These are phyloP conservation scores for Fistulinella prunicolor DNA, from an alignment of 768 basidiomycete species.

Conservation along the genomic window DNA sequence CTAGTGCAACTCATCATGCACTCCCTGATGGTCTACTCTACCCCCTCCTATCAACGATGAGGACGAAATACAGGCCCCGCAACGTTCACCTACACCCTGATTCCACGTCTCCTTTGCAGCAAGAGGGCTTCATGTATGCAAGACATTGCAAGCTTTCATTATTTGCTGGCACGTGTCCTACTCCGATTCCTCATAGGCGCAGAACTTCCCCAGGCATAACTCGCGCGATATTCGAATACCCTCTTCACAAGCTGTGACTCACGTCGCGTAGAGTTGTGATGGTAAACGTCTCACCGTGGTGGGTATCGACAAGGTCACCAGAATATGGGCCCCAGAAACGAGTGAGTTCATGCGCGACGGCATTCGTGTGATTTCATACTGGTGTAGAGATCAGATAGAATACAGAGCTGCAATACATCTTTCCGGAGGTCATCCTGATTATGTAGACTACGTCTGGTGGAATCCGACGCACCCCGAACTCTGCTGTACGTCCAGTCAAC, in stretches of 20 bases:
- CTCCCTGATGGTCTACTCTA: conserved; percentile 24
- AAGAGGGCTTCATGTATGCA: conserved; percentile 67
- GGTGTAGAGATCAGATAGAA: conserved; percentile 54
- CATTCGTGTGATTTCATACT: background rate
- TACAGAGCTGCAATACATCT: conserved; percentile 60
- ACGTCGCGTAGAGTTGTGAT: conserved; percentile 83
- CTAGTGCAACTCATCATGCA: background rate
- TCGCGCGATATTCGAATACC: conserved; percentile 71
- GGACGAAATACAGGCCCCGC: conserved; percentile 54
- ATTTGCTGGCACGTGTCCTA: conserved; percentile 13
- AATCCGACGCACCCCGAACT: conserved; percentile 82
- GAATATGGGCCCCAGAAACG: conserved; percentile 79
- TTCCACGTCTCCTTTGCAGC: conserved; percentile 65
- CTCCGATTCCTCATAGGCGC: conserved; percentile 46
- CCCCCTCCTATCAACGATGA: conserved; percentile 36
- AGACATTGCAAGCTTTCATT: no score
- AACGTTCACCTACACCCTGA: conserved; percentile 70
- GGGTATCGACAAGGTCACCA: conserved; percentile 72
- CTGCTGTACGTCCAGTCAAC: conserved; percentile 77
- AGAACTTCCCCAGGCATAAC: conserved; percentile 76
- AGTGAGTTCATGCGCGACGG: conserved; percentile 46
- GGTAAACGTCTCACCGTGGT: conserved; percentile 79
- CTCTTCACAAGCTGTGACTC: conserved; percentile 62
- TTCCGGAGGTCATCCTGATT: conserved; percentile 70
- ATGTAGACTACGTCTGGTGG: conserved; percentile 82